phyloP scores from a whole-genome alignment of 768 basidiomycete genomes.

The Steccherinum ochraceum region DNA sequence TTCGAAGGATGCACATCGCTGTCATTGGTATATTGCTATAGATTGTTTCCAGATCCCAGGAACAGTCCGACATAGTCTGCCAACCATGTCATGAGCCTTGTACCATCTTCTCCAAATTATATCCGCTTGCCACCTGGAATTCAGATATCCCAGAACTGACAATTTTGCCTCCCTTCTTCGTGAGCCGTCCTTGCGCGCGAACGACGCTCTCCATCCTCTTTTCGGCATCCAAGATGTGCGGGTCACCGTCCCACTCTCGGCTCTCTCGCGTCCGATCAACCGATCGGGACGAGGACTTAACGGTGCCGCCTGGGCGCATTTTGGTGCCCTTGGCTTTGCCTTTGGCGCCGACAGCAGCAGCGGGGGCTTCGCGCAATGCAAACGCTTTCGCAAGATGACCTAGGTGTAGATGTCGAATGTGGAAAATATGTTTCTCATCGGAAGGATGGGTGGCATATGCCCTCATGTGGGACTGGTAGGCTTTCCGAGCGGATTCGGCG shows the following conservation, averaged over 20 bases:
- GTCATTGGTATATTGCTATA: too few relatives aligned
- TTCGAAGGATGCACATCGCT: too few relatives aligned
- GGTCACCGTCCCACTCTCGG: constrained; percentile 22
- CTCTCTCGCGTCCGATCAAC: constrained; percentile 6
- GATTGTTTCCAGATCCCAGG: too few relatives aligned
- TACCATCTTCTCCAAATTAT: constrained; percentile 57
- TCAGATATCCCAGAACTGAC: constrained; percentile 58
- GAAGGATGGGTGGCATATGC: constrained; percentile 97
- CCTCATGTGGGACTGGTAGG: constrained; percentile 88
- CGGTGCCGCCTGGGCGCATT: constrained; percentile 9
- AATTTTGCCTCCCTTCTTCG: constrained; percentile 76
- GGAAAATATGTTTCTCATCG: constrained; percentile 94
- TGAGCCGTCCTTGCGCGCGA: constrained; percentile 72
- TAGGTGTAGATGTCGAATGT: constrained; percentile 88
- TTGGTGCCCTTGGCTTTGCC: constrained; percentile 7
- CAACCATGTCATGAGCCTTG: background rate
- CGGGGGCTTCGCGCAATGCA: constrained; percentile 81
- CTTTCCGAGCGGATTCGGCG: constrained; percentile 68
- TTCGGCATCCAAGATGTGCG: constrained; percentile 47
- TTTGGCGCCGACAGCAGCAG: constrained; percentile 13
- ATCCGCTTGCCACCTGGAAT: constrained; percentile 70
- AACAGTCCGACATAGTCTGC: too few relatives aligned
- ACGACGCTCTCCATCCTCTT: constrained; percentile 83
- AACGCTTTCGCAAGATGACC: constrained; percentile 94
- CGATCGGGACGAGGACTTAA: constrained; percentile 7